Percentiles rank a stretch among this genome's conserved stretches.
Evolutionary conservation across 192 early-diverging fungal genomes (phyloP).

Genomic region (Fimicolochytrium jonesii): DNA sequence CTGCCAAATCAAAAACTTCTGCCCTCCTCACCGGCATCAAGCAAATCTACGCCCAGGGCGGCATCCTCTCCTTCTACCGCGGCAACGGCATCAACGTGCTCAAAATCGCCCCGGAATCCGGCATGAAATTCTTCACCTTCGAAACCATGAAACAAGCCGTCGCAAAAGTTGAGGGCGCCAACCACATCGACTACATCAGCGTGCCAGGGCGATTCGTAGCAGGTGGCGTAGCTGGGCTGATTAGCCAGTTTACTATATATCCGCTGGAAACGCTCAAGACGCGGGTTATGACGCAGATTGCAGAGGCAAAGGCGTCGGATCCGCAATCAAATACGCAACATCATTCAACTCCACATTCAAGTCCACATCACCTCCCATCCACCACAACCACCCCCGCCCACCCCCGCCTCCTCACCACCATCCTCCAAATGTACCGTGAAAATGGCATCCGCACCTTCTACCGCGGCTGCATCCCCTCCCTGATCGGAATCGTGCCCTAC

Average conservation of each 20-base stretch:
- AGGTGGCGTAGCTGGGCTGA: constrained; percentile 68
- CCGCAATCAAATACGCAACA: not conserved
- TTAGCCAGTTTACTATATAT: constrained; percentile 70
- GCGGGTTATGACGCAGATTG: constrained; percentile 64
- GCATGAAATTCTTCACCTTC: constrained; percentile 73
- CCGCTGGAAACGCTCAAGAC: constrained; percentile 76
- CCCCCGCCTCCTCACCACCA: constrained; percentile 45
- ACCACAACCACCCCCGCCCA: not conserved
- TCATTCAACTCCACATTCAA: not conserved
- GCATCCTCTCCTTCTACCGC: constrained; percentile 62
- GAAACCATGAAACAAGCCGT: constrained; percentile 55
- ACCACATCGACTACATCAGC: constrained; percentile 40
- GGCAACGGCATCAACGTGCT: constrained; percentile 76
- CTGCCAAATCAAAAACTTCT: not conserved
- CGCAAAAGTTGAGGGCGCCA: constrained; percentile 30
- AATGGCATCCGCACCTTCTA: constrained; percentile 64
- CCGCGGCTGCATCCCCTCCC: constrained; percentile 52
- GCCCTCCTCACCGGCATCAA: constrained; percentile 43
- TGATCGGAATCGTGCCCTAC: constrained; percentile 75
- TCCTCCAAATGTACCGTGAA: constrained; percentile 55
- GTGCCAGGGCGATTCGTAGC: constrained; percentile 60
- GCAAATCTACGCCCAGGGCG: constrained; percentile 62
- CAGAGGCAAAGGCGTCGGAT: constrained; percentile 3
- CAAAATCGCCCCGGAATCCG: constrained; percentile 74
- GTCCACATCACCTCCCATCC: not conserved